Conservation (phyloP, 1,284 basidiomycete species). For the Apiotrichum montevideense region DNA sequence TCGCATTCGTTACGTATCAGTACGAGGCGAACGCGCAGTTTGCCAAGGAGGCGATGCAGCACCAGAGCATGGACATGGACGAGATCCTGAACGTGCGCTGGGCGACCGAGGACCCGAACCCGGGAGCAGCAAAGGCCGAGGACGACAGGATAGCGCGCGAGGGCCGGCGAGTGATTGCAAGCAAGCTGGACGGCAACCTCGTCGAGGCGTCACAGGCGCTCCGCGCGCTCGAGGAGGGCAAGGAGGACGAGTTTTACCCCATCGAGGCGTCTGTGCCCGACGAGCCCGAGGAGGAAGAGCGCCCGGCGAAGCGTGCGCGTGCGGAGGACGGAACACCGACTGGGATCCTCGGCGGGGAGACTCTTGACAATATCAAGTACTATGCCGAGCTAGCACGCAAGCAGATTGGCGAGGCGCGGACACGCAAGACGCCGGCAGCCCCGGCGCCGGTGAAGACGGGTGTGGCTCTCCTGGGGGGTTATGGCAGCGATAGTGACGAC, state of each 20-base stretch:
- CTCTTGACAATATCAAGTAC: slow-evolving; percentile 76
- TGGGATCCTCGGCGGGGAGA: slow-evolving; percentile 70
- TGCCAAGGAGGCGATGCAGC: slow-evolving; percentile 98
- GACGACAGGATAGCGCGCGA: slow-evolving; percentile 71
- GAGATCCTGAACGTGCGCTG: slow-evolving; percentile 97
- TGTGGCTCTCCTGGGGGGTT: slow-evolving; percentile 57
- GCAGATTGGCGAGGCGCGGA: slow-evolving; percentile 47
- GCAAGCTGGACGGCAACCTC: slow-evolving; percentile 63
- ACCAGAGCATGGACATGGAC: slow-evolving; percentile 94
- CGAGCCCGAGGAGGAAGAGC: slow-evolving; percentile 9
- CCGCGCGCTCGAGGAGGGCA: slow-evolving; percentile 68
- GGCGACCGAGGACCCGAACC: slow-evolving; percentile 96
- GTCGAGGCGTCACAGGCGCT: slow-evolving; percentile 78
- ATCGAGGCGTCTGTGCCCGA: slow-evolving; percentile 30
- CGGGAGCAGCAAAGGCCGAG: slow-evolving; percentile 74
- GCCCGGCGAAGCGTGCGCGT: slow-evolving; percentile 31
- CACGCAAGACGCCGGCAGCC: slow-evolving; percentile 10
- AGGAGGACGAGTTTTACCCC: slow-evolving; percentile 43
- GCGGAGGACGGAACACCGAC: not conserved
- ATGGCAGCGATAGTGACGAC: slow-evolving; percentile 67
- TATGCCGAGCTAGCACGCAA: slow-evolving; percentile 68
- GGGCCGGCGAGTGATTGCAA: slow-evolving; percentile 72
- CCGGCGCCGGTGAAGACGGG: slow-evolving; percentile 22
- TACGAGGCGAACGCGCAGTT: slow-evolving; percentile 85
- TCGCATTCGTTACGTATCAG: slow-evolving; percentile 94